Base-by-base conservation (phyloP, 2,329 filamentous ascomycete species). In the Paraphoma chrysanthemicola region DNA sequence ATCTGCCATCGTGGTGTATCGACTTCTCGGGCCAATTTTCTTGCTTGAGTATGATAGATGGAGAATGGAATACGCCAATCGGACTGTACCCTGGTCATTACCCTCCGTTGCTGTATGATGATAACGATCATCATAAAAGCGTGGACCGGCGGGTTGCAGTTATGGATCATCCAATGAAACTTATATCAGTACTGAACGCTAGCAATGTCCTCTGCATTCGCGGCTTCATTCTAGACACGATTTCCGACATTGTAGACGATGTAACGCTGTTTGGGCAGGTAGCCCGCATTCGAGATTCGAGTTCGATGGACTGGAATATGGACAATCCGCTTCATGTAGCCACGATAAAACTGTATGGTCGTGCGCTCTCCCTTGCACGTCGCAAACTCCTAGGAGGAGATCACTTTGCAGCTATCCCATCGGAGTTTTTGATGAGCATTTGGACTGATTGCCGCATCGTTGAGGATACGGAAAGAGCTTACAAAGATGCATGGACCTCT, bases 1-100 rank as follows among this genome's bases (percentile, higher is more conserved):
- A 33, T 6, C n/a, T 54, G 6, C 51, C 56, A 5, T 54, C 56
- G 2, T 58, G 51, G 51, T 58, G 56, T 39, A 48, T 44, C 1
- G 41, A 54, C 12, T 30, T 49, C 23, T 18, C 28, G 44, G 48
- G 16, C 3, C 9, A 28, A 17, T 12, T 17, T 31, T 12, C 31
- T 4, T 38, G 30, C 5, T 17, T 38, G 16, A 18, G 23, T 12
- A 16, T 33, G 12, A n/a, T 48, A 29, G 45, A 48, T n/a, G 30
- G 16, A 6, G 23, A 23, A 3, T 39, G 45, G 45, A 18, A 38
- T n/a, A 16, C 12, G 12, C 39, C 39, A 16, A 42, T 42, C 39
- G 16, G 39, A 8, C 39, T 8, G 16, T 8, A 42, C n/a, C 16
- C 39, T 42, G 16, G 16, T 11, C 39, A 42, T 6, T 48, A 9